Conservation (phyloP, 345 rosid species). For the Laguncularia racemosa region DNA sequence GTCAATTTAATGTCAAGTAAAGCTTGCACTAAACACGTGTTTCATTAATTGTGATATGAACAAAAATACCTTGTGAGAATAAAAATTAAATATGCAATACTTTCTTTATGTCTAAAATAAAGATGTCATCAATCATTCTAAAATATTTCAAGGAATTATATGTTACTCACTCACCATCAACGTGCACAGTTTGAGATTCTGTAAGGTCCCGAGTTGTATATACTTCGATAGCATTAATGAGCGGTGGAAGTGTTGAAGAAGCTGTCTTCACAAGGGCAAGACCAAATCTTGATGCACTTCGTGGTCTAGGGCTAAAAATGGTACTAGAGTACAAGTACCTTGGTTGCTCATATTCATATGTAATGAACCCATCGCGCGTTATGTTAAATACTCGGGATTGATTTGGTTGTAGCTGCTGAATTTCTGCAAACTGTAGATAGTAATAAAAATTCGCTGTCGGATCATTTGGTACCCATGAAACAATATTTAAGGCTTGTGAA, state of each 20-base stretch:
- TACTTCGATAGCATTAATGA: constrained; percentile 26
- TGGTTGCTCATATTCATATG: constrained; percentile 5
- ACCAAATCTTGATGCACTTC: constrained; percentile 14
- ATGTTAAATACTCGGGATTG: constrained; percentile 18
- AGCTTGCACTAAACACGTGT: constrained; percentile 17
- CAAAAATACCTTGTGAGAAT: neutral
- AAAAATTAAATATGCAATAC: neutral
- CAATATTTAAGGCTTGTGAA: constrained; percentile 5
- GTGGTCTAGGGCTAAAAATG: neutral
- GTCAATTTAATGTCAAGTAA: constrained; percentile 17
- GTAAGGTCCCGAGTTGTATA: constrained; percentile 17
- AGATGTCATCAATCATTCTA: neutral
- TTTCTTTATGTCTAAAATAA: no score
- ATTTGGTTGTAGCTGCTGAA: neutral
- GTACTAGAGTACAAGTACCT: constrained; percentile 12
- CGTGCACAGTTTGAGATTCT: constrained; percentile 19
- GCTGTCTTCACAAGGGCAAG: constrained; percentile 9
- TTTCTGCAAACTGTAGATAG: no score
- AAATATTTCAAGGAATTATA: no score
- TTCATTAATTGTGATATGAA: neutral
- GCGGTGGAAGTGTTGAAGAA: constrained; percentile 23
- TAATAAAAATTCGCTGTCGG: no score
- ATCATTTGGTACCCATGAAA: neutral
- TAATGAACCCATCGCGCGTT: constrained; percentile 4
- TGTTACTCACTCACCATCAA: constrained; percentile 25